Base-by-base conservation (phyloP, 495 filamentous ascomycete genomes). In the Trichoderma gamsii region DNA sequence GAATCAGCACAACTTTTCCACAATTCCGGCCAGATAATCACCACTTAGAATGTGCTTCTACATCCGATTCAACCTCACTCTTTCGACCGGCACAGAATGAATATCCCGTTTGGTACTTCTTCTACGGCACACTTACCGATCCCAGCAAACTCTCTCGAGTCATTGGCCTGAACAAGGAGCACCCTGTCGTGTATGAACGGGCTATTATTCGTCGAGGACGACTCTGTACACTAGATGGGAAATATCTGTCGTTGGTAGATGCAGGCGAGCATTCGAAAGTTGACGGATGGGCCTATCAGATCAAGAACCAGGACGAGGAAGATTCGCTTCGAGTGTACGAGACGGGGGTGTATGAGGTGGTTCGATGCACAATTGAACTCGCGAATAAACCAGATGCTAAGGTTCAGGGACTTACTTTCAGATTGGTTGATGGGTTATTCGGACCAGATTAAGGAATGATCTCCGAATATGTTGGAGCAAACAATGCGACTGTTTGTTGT, bases 41-140 rank as follows among this genome's bases (percentile, higher is more conserved):
- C 46, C 6, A 12, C 13, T 61, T n/a, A 25, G 27, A 64, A 29
- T 43, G 27, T 4, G 0, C 66, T 67, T 6, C 8, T 44, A 4
- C 43, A 4, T 44, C 12, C 49, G 2, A 16, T 5, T 2, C 49
- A 1, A 5, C 8, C 49, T 23, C 16, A 1, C 0, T 8, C 49
- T 3, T 18, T 21, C 8, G 38, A 27, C 72, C 75, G 2, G 46
- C 65, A 7, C 76, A 79, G 59, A 68, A 79, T 41, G 65, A 82
- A 63, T 80, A 79, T 63, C 81, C 78, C 0, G 78, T 83, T 0
- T 80, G 73, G 76, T 80, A 79, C 64, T 81, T 81, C 70, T 76
- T 81, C 65, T 82, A 81, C 56, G 78, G 76, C 7, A 78, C 71
- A 7, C 72, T 80, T 3, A 73, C 71, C 0, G 71, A 77, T 46